These are phyloP conservation scores for Pleurotus sapidus DNA, from an alignment of 768 basidiomycete species.

Conservation along the genomic window DNA sequence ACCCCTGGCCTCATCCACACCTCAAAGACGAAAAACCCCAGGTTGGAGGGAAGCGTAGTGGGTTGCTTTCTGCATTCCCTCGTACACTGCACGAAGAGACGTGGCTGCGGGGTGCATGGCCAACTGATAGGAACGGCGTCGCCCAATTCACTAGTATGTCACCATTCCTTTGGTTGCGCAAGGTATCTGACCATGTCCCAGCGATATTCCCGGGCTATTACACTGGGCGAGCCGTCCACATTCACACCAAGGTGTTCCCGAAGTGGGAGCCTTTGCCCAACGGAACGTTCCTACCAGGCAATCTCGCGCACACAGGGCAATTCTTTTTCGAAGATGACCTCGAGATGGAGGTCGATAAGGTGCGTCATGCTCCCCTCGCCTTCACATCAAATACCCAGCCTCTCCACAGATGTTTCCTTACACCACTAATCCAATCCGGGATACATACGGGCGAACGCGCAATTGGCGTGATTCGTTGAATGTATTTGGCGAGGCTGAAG, in stretches of 20 bases:
- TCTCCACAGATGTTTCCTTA: conserved; percentile 49
- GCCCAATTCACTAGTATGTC: conserved; percentile 49
- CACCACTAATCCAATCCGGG: conserved; percentile 43
- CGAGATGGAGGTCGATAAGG: conserved; percentile 46
- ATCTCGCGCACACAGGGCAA: conserved; percentile 47
- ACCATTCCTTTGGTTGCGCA: not conserved
- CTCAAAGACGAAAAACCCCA: conserved; percentile 42
- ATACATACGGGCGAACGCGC: conserved; percentile 45
- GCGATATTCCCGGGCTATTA: conserved; percentile 58
- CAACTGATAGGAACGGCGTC: conserved; percentile 50
- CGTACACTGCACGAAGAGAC: conserved; percentile 39
- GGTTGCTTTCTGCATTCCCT: conserved; percentile 42
- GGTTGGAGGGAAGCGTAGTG: conserved; percentile 41
- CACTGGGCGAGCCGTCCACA: conserved; percentile 52
- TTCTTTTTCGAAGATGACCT: conserved; percentile 58
- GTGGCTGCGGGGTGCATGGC: conserved; percentile 53
- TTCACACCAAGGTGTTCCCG: conserved; percentile 54
- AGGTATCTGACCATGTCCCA: conserved; percentile 13
- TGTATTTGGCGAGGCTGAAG: conserved; percentile 49
- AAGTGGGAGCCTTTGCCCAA: conserved; percentile 43
- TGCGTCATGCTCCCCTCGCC: conserved; percentile 14
- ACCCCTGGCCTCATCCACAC: conserved; percentile 43
- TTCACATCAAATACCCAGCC: not conserved
- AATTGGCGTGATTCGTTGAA: conserved; percentile 53
- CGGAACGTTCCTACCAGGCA: conserved; percentile 41